Percentiles rank a stretch among this genome's conserved stretches.
phyloP scores from a whole-genome alignment of 2,329 filamentous ascomycete genomes.

The Fusarium armeniacum region DNA sequence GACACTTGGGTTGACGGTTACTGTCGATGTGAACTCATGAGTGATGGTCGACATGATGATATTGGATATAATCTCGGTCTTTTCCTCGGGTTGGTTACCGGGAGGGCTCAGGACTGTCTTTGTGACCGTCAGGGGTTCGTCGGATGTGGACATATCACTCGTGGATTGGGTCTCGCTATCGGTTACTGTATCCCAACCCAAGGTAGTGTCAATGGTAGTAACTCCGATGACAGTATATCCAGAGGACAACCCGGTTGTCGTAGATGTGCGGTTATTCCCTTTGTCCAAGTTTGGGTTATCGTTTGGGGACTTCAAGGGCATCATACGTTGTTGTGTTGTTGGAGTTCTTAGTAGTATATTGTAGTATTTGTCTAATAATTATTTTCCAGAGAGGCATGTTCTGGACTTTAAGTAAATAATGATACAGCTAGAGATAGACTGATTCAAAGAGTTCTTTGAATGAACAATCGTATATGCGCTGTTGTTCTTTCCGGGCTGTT shows the following conservation, averaged over 20 bases:
- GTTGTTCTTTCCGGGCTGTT: neutral
- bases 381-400: fast-evolving
- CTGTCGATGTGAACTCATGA: neutral
- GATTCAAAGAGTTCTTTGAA: constrained; percentile 16
- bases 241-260: neutral
- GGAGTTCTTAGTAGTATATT: fast-evolving
- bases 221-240: constrained; percentile 3
- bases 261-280: neutral
- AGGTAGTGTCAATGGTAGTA: neutral
- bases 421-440: neutral
- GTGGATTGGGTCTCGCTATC: neutral
- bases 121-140: neutral
- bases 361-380: too few relatives aligned
- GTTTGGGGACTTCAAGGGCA: neutral
- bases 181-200: neutral
- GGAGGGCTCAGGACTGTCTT: neutral
- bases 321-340: neutral
- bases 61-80: neutral
- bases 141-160: neutral
- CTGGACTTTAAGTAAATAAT: constrained; percentile 1
- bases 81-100: neutral
- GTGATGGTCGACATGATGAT: neutral
- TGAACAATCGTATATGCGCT: neutral
- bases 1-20: neutral
- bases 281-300: neutral